phyloP scores from a whole-genome alignment of 2,329 filamentous ascomycete species.

The Colletotrichum graminicola region DNA sequence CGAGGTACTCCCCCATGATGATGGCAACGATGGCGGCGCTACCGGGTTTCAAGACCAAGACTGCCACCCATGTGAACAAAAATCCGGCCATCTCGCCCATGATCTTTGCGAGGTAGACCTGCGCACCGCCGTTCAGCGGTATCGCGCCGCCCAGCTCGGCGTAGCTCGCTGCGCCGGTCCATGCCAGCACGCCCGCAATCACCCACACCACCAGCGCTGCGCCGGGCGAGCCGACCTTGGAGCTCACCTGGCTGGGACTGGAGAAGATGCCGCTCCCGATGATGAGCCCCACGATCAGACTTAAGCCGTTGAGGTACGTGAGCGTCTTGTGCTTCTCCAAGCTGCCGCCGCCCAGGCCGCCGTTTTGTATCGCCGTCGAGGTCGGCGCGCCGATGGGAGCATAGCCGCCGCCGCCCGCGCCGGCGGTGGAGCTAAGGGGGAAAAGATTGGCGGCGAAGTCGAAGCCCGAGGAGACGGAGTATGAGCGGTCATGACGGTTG shows the following conservation, averaged over 20 bases:
- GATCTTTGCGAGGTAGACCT: constrained; percentile 95
- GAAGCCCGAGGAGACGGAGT: constrained; percentile 92
- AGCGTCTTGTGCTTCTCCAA: constrained; percentile 96
- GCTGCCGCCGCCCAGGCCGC: constrained; percentile 77
- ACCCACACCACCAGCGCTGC: constrained; percentile 92
- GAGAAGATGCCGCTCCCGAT: constrained; percentile 98
- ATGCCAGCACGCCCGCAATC: constrained; percentile 90
- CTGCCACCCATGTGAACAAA: constrained; percentile 95
- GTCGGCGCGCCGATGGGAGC: constrained; percentile 83
- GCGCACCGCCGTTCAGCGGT: constrained; percentile 92
- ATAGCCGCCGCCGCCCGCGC: constrained; percentile 77
- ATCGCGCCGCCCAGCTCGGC: constrained; percentile 96
- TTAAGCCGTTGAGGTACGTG: constrained; percentile 93
- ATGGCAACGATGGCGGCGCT: constrained; percentile 95
- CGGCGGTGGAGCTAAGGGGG: constrained; percentile 85
- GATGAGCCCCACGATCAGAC: constrained; percentile 90
- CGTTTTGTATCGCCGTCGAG: constrained; percentile 54
- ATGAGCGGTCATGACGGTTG: constrained; percentile 73
- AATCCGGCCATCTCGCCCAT: constrained; percentile 95
- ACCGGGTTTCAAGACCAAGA: constrained; percentile 93
- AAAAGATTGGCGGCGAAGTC: constrained; percentile 96
- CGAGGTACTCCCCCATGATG: constrained; percentile 98
- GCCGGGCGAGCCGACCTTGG: constrained; percentile 90
- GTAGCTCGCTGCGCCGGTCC: constrained; percentile 96
- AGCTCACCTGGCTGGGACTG: constrained; percentile 91